Base-by-base conservation (phyloP, 495 filamentous ascomycete species). In the Cryomyces antarcticus region DNA sequence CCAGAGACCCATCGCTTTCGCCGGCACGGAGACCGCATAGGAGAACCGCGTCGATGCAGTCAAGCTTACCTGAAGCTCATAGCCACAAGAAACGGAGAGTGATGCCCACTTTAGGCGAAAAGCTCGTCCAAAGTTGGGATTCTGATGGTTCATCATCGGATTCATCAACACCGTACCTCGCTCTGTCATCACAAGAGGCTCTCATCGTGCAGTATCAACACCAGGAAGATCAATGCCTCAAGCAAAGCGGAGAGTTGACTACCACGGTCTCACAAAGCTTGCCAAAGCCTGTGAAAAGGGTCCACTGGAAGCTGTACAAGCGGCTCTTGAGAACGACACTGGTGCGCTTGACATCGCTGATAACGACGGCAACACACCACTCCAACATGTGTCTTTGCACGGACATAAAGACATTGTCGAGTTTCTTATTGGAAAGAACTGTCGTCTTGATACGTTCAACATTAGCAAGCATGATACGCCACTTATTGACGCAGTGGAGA, bases 401-500 rank as follows among this genome's bases (percentile, higher is more conserved):
- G 89, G 89, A 6, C 76, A 75, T 53, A 72, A 71, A 5, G 73
- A 84, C 33, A 81, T 95, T 43, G 89, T 89, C 13, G 72, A 82
- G 54, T 69, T 83, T 38, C 67, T 97, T 7, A 67, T 96, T 43
- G 69, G 78, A 5, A 73, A 79, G 41, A 82, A 83, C 28, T 93
- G 85, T 59, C 77, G 83, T 42, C 72, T 84, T 10, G 78, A 94
- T 48, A 71, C 70, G 40, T 65, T 71, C 40, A 84, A 82, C 53
- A 80, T 86, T 39, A 69, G 72, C 41, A 82, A 93, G 51, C 80
- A 79, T 54, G 89, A 97, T 49, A 94, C 89, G 0, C 92, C 89
- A 13, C 67, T 97, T 30, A 80, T 96, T 36, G 89, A 97, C 65
- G 89, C 89, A 0, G 81, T 94, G 28, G 88, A 95, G 50, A 96